Evolutionary conservation across 257 asterid species (phyloP).

Genomic region (Solanum corneliomulleri): DNA sequence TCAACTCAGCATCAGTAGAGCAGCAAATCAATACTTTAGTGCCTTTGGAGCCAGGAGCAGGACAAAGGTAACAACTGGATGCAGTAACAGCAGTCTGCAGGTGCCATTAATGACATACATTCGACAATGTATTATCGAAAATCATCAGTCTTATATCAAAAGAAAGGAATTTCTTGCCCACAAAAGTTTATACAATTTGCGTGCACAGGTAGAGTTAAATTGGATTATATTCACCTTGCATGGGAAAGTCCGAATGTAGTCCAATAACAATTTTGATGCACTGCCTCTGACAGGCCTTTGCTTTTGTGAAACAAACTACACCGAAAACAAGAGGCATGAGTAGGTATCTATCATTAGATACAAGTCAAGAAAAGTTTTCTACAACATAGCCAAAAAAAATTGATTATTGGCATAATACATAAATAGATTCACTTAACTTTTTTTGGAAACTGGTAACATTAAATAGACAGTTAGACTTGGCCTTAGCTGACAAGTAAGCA

Average conservation of each 20-base stretch:
- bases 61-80: conserved; percentile 85
- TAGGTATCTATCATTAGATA: background rate
- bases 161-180: background rate
- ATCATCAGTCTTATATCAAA: background rate
- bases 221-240: conserved; percentile 55
- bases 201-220: background rate
- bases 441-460: too few relatives aligned
- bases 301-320: conserved; percentile 76
- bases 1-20: conserved; percentile 24
- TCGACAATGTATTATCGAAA: background rate
- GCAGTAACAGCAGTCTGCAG: conserved; percentile 68
- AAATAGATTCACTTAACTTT: background rate
- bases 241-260: conserved; percentile 56
- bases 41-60: conserved; percentile 95
- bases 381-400: background rate
- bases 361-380: background rate
- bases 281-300: conserved; percentile 76
- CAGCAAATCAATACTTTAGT: conserved; percentile 55
- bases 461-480: background rate
- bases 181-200: background rate
- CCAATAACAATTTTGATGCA: conserved; percentile 51
- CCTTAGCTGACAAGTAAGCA: background rate
- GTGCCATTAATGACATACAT: conserved; percentile 1
- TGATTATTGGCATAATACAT: background rate
- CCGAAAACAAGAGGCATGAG: conserved; percentile 2